Base-by-base conservation (phyloP, 2,329 filamentous ascomycete species). In the Chrysoporthe puriensis region DNA sequence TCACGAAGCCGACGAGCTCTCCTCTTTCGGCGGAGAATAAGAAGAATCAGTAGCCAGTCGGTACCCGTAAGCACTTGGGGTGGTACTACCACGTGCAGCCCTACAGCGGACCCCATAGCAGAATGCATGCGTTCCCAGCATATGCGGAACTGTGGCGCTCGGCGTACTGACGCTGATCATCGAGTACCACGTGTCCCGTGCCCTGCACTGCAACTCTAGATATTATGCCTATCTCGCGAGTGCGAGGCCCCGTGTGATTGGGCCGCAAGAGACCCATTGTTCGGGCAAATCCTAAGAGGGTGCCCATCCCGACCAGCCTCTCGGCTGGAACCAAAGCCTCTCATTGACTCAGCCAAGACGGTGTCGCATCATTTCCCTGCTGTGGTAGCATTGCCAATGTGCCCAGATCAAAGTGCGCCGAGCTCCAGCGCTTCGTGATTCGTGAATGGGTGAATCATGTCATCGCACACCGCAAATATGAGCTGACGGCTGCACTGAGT, bases 51-150 rank as follows among this genome's bases (percentile, higher is more conserved):
- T 5, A 42, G 56, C 36, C 56, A 42, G 32, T 58, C 56, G 16
- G 32, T 9, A 42, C 56, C 34, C 56, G 56, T 58, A n/a, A 58
- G 56, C 56, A 58, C 48, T 42, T 16, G 56, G 34, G 56, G 34
- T 36, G 4, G 16, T 58, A 42, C 56, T 34, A 42, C 54, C 54
- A 52, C 26, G 50, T 54, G 50, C 50, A 54, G 50, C 50, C 50
- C 50, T 54, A 54, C 50, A 14, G 21, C 9, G 21, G 50, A 9
- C 16, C 48, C 9, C 21, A 48, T 52, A 32, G 21, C 26, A 52
- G 11, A 13, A 26, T 13, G 48, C 48, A 26, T 4, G 48, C 21
- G 48, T 9, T 32, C 5, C 21, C 50, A 54, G 32, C 21, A 34
- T 26, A 14, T 54, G 50, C 50, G 32, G 50, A 16, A 13, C 21